Percentiles rank a stretch among this genome's conserved stretches.
These are phyloP conservation scores for Cystofilobasidium macerans DNA, from an alignment of 768 basidiomycete species.

Conservation along the genomic window DNA sequence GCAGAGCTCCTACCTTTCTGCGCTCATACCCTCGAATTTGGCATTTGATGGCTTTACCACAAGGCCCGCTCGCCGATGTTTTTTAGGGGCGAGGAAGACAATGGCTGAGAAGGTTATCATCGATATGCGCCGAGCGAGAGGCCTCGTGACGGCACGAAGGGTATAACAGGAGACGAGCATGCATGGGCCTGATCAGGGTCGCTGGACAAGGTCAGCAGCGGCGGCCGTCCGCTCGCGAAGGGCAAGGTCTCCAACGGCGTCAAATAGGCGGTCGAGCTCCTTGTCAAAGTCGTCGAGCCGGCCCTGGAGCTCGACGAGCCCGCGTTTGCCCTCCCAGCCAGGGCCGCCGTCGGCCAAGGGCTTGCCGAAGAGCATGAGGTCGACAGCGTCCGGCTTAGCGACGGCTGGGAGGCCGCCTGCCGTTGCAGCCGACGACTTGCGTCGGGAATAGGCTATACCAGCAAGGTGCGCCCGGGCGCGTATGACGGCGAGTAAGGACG, in stretches of 20 bases:
- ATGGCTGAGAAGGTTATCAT: too few relatives aligned
- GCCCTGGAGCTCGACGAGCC: conserved; percentile 28
- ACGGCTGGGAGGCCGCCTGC: conserved; percentile 4
- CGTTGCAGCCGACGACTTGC: background rate
- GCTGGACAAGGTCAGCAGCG: too few relatives aligned
- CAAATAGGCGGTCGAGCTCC: conserved; percentile 35
- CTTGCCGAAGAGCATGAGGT: conserved; percentile 31
- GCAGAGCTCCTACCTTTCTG: too few relatives aligned
- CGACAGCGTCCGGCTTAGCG: conserved; percentile 30
- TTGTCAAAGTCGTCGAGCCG: conserved; percentile 34
- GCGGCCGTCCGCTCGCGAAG: background rate
- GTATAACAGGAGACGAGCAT: too few relatives aligned
- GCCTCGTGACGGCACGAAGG: too few relatives aligned
- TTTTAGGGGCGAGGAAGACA: too few relatives aligned
- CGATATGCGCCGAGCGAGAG: too few relatives aligned
- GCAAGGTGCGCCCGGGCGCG: conserved; percentile 41
- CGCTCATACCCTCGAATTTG: too few relatives aligned
- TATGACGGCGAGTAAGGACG: conserved; percentile 78
- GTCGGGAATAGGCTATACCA: background rate
- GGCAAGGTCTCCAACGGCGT: conserved; percentile 6
- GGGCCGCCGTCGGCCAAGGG: conserved; percentile 27
- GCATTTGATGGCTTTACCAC: too few relatives aligned
- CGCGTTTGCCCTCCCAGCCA: conserved; percentile 31
- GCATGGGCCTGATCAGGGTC: too few relatives aligned
- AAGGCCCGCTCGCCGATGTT: too few relatives aligned